Base-by-base conservation (phyloP, 2,329 filamentous ascomycete species). In the Mycogone perniciosa region DNA sequence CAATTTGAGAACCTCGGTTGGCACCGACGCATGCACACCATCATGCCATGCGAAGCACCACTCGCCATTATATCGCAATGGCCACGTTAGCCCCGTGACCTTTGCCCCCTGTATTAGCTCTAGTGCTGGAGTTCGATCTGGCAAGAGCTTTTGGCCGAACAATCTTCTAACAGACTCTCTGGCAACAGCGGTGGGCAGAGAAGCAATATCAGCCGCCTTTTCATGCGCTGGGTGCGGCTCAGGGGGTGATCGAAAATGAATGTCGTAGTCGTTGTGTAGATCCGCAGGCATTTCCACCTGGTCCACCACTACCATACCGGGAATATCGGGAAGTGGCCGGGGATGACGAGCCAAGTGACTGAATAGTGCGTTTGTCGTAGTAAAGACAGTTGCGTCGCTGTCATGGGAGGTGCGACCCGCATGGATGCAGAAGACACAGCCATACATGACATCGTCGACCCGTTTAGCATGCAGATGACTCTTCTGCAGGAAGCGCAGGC, bases 1-100 rank as follows among this genome's bases (percentile, higher is more conserved):
- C 6, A 81, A 60, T 54, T 69, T 73, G 39, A 80, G 60, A 0
- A 72, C 62, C 39, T 80, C 76, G 40, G 68, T 64, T 31, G 79
- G 75, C 46, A 79, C 71, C 1, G 73, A 75, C 0, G 75, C 77
- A 39, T 71, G 72, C 2, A 68, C 59, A 0, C 76, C 77, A 53
- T 81, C 77, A 54, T 82, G 77, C 71, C 77, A 80, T 2, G 75
- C 79, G 51, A 79, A 69, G n/a, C 71, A 72, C 77, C 77, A 82
- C 57, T 80, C 78, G 10, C 79, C 79, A 3, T 70, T 64, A 57
- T 79, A 79, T 57, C 71, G 72, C 7, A 65, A 61, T 0, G 76
- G 77, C 59, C 77, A 81, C 37, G 71, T 67, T 30, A 82, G 63
- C 0, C 77, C 78, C 1, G 74, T 69, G 26, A 82, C 67, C 41